These are phyloP conservation scores for Ogataea nonfermentans DNA, from an alignment of 805 yeast species.

Conservation along the genomic window DNA sequence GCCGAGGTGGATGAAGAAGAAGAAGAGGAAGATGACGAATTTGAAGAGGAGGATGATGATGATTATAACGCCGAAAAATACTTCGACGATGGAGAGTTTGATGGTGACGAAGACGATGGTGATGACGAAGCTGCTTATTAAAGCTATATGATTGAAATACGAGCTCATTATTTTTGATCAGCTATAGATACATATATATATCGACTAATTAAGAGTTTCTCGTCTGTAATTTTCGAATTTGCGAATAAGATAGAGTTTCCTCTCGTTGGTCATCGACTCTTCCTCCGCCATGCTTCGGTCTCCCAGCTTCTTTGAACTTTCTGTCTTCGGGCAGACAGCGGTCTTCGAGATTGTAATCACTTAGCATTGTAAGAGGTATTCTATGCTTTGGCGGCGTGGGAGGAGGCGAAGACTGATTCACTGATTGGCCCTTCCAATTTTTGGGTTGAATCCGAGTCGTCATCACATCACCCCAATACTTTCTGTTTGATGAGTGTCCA, in stretches of 20 bases:
- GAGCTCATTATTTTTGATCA: not conserved
- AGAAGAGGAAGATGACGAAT: conserved; percentile 66
- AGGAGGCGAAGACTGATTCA: not conserved
- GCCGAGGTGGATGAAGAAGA: conserved; percentile 46
- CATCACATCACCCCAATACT: too few species aligned
- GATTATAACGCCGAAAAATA: conserved; percentile 79
- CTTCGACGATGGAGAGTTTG: conserved; percentile 71
- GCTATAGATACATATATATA: too few species aligned
- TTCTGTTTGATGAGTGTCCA: too few species aligned
- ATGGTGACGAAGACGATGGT: conserved; percentile 56
- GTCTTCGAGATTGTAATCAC: not conserved
- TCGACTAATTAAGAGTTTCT: not conserved
- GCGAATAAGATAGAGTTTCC: conserved; percentile 6
- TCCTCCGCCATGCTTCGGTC: not conserved
- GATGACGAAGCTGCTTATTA: conserved; percentile 71
- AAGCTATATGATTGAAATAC: not conserved
- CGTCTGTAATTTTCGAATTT: conserved; percentile 4
- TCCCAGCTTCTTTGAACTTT: not conserved
- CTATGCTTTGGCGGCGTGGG: conserved; percentile 7
- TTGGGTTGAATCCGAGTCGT: too few species aligned
- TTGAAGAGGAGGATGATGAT: conserved; percentile 72
- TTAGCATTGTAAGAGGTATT: conserved; percentile 2
- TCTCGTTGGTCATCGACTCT: not conserved
- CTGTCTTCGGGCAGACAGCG: not conserved
- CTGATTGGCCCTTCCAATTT: too few species aligned